Base-by-base conservation (phyloP, 805 yeast genomes). In the Wickerhamiella nectarea region DNA sequence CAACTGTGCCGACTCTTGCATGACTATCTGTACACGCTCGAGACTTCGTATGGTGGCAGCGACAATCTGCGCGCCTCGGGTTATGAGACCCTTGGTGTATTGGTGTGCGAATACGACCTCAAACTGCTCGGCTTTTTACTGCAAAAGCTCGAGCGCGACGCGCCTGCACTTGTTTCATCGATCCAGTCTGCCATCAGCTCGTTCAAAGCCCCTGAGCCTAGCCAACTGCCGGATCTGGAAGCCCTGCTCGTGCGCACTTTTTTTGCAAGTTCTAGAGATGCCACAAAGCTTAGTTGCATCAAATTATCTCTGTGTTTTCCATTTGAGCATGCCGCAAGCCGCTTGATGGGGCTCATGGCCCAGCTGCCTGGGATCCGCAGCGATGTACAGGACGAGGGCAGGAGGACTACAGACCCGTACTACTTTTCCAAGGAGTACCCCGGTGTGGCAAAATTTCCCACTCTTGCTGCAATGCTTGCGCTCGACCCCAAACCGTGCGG, bases 381-480 rank as follows among this genome's bases (percentile, higher is more conserved):
- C 2, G 94, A 84, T 51, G 75, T 83, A 0, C 65, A 78, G 2
- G 94, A 85, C 53, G 95, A 85, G 57, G 80, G 95, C 0, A 59
- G 58, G 4, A 75, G 74, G 49, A 96, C 96, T 0, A 62, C 89
- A 22, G 77, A 85, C 58, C 95, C 95, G 0, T 74, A 80, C 57
- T 80, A 87, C 84, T 81, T 76, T 56, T 71, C 70, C 37, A 61
- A 78, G 4, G 43, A 40, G n/a, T 41, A 46, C 15, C 22, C 45
- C 21, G 9, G 36, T 1, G 28, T 10, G 6, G 4, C 12, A 4
- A 28, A 4, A 6, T 28, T 28, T 7, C 31, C 31, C 3, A 3
- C 15, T 4, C n/a, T 28, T 4, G 15, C 3, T 3, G 11, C 31
- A 4, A 28, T 28, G 31, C 31, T 28, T 3, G 6, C n/a, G 15